Evolutionary conservation across 768 basidiomycete genomes (phyloP), one percentile per base, ranked within the genome.

Genomic region (Termitomyces sp.): DNA sequence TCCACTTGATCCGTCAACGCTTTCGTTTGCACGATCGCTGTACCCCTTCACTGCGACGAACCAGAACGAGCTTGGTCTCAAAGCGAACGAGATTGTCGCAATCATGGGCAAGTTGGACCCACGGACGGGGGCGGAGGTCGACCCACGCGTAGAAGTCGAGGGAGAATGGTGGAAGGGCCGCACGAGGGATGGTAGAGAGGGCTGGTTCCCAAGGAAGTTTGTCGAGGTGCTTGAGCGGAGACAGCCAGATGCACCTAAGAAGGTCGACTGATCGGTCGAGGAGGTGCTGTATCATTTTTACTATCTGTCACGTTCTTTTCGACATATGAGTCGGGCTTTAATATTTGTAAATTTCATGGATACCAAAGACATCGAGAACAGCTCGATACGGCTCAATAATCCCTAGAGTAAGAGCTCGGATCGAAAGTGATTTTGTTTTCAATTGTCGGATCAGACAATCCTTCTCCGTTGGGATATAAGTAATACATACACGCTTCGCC

Each of bases 91-190:
- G 74, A 93, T 98, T 50, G 91, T 98, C 3, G 96, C 96, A 2
- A 85, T 98, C 49, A 85, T 93, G 72, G 90, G 83, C 44, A 92
- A 91, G 70, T 69, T 89, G 48, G 89, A 90, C 64, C 87, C 87
- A 1, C 71, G 77, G 12, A 88, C 85, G 0, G 89, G 89, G 0
- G 73, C 71, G 59, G 87, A 87, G 60, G 86, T 88, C 7, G 85
- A 89, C 63, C 85, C 87, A 2, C 74, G 88, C 26, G 61, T 81
- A 50, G 81, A 83, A 63, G 75, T 87, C 23, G 79, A 85, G 55
- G 83, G 79, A 7, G 95, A 94, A 58, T 98, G 95, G 95, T 98
- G 94, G 95, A 88, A 86, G 70, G 95, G 95, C 0, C 81, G 95
- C 47, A 95, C 91, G 59, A 79, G 96, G 58, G 95, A 97, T 64